Conservation (phyloP, 768 basidiomycete genomes). For the Tubosaeta sp. region DNA sequence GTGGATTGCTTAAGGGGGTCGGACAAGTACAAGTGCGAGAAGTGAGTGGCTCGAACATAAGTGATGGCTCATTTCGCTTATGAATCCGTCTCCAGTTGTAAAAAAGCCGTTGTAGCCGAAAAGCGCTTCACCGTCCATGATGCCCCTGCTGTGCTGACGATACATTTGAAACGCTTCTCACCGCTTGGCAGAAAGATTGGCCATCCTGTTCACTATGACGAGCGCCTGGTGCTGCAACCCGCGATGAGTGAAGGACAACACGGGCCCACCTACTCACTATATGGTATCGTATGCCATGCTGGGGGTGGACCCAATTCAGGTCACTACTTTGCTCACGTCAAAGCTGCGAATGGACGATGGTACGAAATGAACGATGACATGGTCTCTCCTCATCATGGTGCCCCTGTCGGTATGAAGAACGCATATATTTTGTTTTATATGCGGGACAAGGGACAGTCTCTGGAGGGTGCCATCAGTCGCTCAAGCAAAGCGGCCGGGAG, state of each 20-base stretch:
- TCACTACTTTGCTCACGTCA: constrained; percentile 89
- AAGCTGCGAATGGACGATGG: constrained; percentile 68
- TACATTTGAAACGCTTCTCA: constrained; percentile 94
- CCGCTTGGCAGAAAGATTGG: constrained; percentile 85
- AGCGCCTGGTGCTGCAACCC: constrained; percentile 62
- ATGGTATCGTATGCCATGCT: constrained; percentile 90
- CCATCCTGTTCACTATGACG: constrained; percentile 73
- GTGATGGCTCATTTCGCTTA: constrained; percentile 4
- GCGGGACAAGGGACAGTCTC: constrained; percentile 68
- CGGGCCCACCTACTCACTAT: constrained; percentile 79
- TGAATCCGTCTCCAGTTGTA: constrained; percentile 60
- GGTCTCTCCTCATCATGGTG: constrained; percentile 41
- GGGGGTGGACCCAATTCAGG: constrained; percentile 93
- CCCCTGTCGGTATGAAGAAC: constrained; percentile 63
- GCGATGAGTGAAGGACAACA: constrained; percentile 82
- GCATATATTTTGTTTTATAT: constrained; percentile 96
- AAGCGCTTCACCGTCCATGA: constrained; percentile 88
- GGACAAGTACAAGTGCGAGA: constrained; percentile 99
- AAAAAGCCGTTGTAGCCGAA: constrained; percentile 82
- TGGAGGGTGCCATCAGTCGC: constrained; percentile 54
- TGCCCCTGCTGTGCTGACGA: constrained; percentile 81
- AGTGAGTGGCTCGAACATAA: constrained; percentile 50
- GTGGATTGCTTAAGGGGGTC: constrained; percentile 81
- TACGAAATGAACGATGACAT: constrained; percentile 92
- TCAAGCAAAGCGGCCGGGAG: constrained; percentile 16